Percentiles rank a stretch among this genome's conserved stretches.
phyloP scores from a whole-genome alignment of 129 eudicot species.

The Flaveria robusta region DNA sequence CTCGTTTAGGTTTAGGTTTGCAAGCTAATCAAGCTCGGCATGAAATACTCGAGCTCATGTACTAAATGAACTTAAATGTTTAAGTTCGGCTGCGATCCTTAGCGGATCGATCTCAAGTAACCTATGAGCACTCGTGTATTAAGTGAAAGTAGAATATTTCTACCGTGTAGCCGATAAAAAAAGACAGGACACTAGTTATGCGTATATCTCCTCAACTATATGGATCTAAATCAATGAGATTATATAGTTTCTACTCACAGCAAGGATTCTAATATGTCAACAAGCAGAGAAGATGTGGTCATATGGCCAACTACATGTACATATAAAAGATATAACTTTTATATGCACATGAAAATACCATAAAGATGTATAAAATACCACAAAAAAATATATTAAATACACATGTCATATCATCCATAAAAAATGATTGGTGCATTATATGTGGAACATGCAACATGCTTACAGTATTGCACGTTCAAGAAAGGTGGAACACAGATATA shows the following conservation, averaged over 20 bases:
- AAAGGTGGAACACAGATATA: constrained; percentile 26
- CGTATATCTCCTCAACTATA: constrained; percentile 15
- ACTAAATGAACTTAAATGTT: background rate
- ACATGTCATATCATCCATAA: constrained; percentile 8
- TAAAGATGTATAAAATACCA: too few species aligned
- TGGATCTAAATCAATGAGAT: constrained; percentile 37
- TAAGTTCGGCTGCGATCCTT: too few species aligned
- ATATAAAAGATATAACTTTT: background rate
- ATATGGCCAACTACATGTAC: constrained; percentile 21
- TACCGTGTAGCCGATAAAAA: background rate
- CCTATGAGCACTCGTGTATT: background rate
- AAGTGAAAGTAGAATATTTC: background rate
- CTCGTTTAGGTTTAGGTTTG: background rate
- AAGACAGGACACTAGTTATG: background rate
- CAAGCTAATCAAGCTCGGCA: background rate
- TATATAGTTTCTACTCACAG: constrained; percentile 39
- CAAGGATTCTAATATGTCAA: constrained; percentile 37
- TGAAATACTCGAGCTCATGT: background rate
- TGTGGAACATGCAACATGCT: constrained; percentile 39
- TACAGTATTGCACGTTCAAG: constrained; percentile 16
- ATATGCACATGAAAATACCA: constrained; percentile 21
- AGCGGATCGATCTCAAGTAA: too few species aligned
- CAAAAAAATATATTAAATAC: background rate
- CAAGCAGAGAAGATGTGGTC: constrained; percentile 29
- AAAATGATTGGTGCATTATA: constrained; percentile 10